Evolutionary conservation across 345 rosid species (phyloP), one percentile per base, ranked within the genome.

Genomic region (Hibiscus syriacus): DNA sequence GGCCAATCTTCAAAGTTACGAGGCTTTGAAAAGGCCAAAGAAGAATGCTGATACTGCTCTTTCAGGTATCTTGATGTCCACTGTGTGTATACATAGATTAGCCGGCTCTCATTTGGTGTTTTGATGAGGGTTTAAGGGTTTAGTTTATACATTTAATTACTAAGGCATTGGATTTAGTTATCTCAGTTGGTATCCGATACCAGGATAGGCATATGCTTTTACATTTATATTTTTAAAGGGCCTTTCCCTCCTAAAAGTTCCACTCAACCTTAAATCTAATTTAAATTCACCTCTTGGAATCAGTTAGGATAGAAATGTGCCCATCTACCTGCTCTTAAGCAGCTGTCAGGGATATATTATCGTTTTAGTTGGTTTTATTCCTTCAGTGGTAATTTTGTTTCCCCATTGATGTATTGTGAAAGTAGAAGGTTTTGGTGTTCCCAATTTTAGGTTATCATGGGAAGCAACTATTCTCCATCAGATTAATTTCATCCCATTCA

Each of bases 11-110:
- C 86, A 83, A 79, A 87, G 90, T 62, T 73, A 80, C 29, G 92
- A 89, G 68, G 88, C 89, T 64, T 73, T 89, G 71, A 89, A 83
- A 81, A 86, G 92, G 76, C 95, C 85, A 4, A 89, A 88, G 85
- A 94, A 89, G 81, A 80, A 55, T 38, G 48, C 39, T 3, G 96
- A 88, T 67, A 65, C 73, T 71, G 66, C 70, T 52, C 74, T 70
- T 69, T 41, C 86, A 87, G 96, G 99, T 91, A 78, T 55, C 14
- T 7, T 30, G 10, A 32, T 30, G 46, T 50, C 20, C 29, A 2
- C 59, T 43, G 39, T 45, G 14, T 22, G 10, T 63, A 36, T 59
- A 1, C 23, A 58, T 58, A 8, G 43, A 59, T 59, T 20, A 19
- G n/a, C 64, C 20, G 16, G 22, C 1, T 14, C 49, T 45, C 20